Evolutionary conservation across 1,139 yeast genomes (phyloP).

Genomic region (Protomyces arabidopsidicola): DNA sequence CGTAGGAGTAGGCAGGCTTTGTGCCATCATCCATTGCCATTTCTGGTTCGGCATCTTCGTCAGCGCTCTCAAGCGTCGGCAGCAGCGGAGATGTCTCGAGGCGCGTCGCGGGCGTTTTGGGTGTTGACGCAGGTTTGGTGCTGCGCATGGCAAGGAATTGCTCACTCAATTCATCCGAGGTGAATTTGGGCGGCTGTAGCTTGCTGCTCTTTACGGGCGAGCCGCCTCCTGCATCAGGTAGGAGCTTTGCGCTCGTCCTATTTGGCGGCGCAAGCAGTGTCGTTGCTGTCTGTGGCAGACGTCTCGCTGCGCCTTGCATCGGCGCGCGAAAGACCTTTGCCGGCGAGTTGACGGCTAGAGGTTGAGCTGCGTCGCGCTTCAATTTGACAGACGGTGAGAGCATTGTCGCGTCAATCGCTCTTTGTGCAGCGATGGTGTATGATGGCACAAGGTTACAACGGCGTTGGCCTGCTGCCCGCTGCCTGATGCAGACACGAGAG

Average conservation of each 20-base stretch:
- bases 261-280: slow-evolving; percentile 5
- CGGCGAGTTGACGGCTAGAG: slow-evolving; percentile 3
- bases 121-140: slow-evolving; percentile 11
- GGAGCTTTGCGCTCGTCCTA: slow-evolving; percentile 1
- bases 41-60: slow-evolving; percentile 12
- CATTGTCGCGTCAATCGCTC: slow-evolving; percentile 1
- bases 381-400: slow-evolving; percentile 19
- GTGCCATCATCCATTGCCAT: slow-evolving; percentile 43
- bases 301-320: background rate
- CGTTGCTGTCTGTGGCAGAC: background rate
- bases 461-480: too few species aligned
- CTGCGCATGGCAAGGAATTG: background rate
- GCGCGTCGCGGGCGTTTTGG: slow-evolving; percentile 7
- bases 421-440: too few species aligned
- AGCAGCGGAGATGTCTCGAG: slow-evolving; percentile 1
- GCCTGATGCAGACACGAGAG: too few species aligned
- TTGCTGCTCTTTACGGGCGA: slow-evolving; percentile 18
- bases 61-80: slow-evolving; percentile 5
- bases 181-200: slow-evolving; percentile 12
- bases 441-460: too few species aligned
- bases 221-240: slow-evolving; percentile 24
- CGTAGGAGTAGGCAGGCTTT: slow-evolving; percentile 93
- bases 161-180: slow-evolving; percentile 12
- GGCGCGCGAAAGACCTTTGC: slow-evolving; percentile 1
- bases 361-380: slow-evolving; percentile 16